A percentile compares a stretch with the other conserved stretches of the same genome.
Conservation (phyloP, 2,329 filamentous ascomycete species). For the Cercospora berteroae region DNA sequence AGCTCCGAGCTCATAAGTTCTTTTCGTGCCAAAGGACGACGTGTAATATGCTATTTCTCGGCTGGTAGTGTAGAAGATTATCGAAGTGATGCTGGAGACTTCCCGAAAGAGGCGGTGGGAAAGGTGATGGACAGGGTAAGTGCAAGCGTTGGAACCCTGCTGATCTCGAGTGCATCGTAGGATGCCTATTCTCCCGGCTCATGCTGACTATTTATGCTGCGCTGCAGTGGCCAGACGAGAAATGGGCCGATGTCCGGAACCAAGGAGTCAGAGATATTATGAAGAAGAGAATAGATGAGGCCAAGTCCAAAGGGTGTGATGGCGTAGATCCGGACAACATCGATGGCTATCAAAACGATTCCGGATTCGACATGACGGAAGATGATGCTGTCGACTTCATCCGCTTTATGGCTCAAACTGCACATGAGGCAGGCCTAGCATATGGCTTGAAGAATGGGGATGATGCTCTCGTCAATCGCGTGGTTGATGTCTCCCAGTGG, state of each 20-base stretch:
- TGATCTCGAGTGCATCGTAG: too few relatives aligned
- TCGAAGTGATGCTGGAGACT: conserved; percentile 61
- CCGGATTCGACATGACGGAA: conserved; percentile 57
- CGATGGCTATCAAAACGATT: conserved; percentile 25
- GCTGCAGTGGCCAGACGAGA: conserved; percentile 60
- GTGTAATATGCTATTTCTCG: conserved; percentile 72
- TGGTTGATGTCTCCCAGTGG: conserved; percentile 59
- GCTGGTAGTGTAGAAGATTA: conserved; percentile 58
- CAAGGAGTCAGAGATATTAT: conserved; percentile 63
- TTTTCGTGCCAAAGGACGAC: conserved; percentile 17
- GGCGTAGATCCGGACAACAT: conserved; percentile 40
- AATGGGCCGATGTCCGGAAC: conserved; percentile 62
- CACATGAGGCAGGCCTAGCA: conserved; percentile 56
- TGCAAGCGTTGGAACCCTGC: not conserved
- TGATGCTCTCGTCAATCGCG: conserved; percentile 53
- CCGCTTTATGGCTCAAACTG: conserved; percentile 57
- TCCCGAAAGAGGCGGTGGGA: conserved; percentile 58
- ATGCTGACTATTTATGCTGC: not conserved
- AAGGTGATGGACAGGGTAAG: conserved; percentile 52
- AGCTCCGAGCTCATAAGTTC: not conserved
- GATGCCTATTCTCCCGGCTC: too few relatives aligned
- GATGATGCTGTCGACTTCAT: conserved; percentile 59
- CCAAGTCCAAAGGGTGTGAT: conserved; percentile 45
- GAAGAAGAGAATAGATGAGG: conserved; percentile 57
- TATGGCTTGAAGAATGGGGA: conserved; percentile 69